phyloP scores from a whole-genome alignment of 176 grass and related monocot species.

The bread wheat (Triticum aestivum) region DNA sequence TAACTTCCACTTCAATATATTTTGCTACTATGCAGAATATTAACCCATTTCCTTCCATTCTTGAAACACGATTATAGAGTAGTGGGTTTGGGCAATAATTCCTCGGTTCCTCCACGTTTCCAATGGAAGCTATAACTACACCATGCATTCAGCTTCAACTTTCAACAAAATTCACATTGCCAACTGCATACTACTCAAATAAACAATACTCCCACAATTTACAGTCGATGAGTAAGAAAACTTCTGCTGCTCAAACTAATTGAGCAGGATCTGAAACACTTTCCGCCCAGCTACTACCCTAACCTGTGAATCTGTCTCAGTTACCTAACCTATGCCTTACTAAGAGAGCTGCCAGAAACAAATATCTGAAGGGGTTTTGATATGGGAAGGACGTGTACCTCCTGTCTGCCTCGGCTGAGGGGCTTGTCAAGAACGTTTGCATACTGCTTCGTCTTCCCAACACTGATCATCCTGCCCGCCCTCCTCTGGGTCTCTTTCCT shows the following conservation, averaged over 20 bases:
- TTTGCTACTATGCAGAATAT: not conserved
- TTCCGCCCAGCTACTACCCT: not conserved
- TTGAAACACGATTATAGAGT: not conserved
- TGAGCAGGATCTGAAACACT: not conserved
- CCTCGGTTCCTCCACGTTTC: not conserved
- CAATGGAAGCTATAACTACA: not conserved
- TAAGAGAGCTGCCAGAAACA: not conserved
- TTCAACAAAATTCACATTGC: not conserved
- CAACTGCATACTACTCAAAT: not conserved
- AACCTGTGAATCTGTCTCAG: not conserved
- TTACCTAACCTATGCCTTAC: not conserved
- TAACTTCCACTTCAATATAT: not conserved
- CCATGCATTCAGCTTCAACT: not conserved
- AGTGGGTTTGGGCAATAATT: not conserved
- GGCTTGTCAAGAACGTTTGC: constrained; percentile 89
- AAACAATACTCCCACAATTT: not conserved
- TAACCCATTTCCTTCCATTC: not conserved
- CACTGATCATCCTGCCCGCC: constrained; percentile 74
- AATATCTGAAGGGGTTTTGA: constrained; percentile 15
- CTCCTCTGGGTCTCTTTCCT: not conserved
- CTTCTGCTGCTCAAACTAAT: not conserved
- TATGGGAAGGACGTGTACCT: constrained; percentile 35
- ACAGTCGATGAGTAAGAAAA: not conserved
- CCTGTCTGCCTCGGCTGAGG: constrained; percentile 81
- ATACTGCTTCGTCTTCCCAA: constrained; percentile 95